These are phyloP conservation scores for Pestalotiopsis sp. DNA, from an alignment of 2,329 filamentous ascomycete genomes.

Conservation along the genomic window DNA sequence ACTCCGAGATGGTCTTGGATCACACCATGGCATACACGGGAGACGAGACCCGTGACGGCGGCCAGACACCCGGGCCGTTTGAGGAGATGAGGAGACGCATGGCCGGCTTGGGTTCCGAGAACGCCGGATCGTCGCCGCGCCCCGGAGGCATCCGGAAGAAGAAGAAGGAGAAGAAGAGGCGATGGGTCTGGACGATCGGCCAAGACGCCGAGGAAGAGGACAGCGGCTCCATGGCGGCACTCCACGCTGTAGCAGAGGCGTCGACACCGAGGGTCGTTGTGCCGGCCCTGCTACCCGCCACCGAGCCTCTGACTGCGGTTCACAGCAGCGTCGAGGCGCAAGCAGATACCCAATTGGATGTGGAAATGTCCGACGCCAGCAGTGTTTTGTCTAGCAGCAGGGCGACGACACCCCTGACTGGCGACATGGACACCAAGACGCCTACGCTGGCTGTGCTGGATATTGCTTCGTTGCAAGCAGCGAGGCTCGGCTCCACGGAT, in stretches of 20 bases:
- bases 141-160: slow-evolving; percentile 54
- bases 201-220: slow-evolving; percentile 48
- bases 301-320: slow-evolving; percentile 25
- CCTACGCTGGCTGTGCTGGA: slow-evolving; percentile 34
- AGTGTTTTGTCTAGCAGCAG: slow-evolving; percentile 41
- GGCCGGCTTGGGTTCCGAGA: slow-evolving; percentile 48
- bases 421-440: slow-evolving; percentile 41
- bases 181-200: slow-evolving; percentile 70
- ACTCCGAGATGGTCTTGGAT: slow-evolving; percentile 49
- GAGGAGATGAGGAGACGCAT: slow-evolving; percentile 65
- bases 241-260: slow-evolving; percentile 34
- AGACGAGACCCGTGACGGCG: slow-evolving; percentile 62
- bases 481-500: slow-evolving; percentile 31
- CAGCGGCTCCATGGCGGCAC: slow-evolving; percentile 45
- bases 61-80: slow-evolving; percentile 64
- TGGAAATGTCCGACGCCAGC: slow-evolving; percentile 54
- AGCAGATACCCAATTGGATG: slow-evolving; percentile 36
- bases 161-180: slow-evolving; percentile 62
- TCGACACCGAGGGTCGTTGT: slow-evolving; percentile 19
- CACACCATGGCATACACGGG: slow-evolving; percentile 53
- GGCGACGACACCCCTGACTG: slow-evolving; percentile 28
- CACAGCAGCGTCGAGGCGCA: slow-evolving; percentile 41
- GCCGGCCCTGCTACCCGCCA: slow-evolving; percentile 16
- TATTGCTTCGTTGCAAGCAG: slow-evolving; percentile 15
- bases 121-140: slow-evolving; percentile 42